Evolutionary conservation across 169 alveolate genomes (phyloP), one percentile per base, ranked within the genome.

Genomic region (Babesia sp.): DNA sequence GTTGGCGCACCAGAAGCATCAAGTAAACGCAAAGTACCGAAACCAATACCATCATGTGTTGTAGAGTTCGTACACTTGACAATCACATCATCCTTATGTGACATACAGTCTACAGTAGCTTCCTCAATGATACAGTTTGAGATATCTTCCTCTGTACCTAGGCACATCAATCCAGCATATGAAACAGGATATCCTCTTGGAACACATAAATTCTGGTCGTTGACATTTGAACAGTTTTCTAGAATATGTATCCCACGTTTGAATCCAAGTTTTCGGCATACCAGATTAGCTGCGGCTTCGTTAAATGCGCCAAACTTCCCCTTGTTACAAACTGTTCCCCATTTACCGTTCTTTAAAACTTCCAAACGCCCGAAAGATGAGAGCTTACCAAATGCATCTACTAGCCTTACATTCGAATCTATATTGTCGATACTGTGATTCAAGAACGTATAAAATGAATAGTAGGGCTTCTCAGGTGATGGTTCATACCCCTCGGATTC

Each of bases 361-460:
- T 92, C 96, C 44, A 92, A 73, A 39, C 96, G 87, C 18, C 96
- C 96, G 59, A 84, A 54, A 8, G 96, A 82, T 2, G 96, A 75
- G 37, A 91, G 84, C 56, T 83, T 84, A 45, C 95, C 96, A 58
- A 71, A 83, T 2, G 74, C 91, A 39, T 93, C 97, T 26, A 93
- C 97, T 8, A 94, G 87, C 14, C 97, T 83, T 39, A 94, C 93
- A 67, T 84, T 87, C 54, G 91, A 87, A 79, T 81, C 93, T 8
- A 94, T 81, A 71, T 90, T 90, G 81, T 93, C 97, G 41, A 91
- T 93, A 16, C 96, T 91, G 59, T 93, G 90, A 60, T 79, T 71
- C 24, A 79, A 53, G 46, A 71, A 79, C 33, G 76, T 73, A 69
- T 51, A 76, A 46, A 76, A 82, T 16, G 79, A 63, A 42, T 66